Percentiles rank a stretch among this genome's conserved stretches.
Evolutionary conservation across 495 filamentous ascomycete genomes (phyloP).

Genomic region (Aspergillus hancockii): DNA sequence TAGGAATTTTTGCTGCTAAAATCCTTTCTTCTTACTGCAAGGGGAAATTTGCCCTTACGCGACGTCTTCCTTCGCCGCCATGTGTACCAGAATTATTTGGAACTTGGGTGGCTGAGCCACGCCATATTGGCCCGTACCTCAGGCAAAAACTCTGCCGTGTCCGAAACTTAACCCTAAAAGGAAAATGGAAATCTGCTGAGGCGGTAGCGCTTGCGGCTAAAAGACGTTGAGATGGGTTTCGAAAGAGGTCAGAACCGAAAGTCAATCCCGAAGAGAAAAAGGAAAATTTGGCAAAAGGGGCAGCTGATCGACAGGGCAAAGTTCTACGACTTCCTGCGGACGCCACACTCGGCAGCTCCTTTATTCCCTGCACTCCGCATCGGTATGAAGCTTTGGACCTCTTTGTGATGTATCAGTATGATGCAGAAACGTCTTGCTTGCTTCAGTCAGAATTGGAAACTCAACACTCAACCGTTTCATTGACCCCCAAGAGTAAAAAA

Average conservation of each 20-base stretch:
- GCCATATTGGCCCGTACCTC: not conserved
- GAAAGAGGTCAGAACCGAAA: not conserved
- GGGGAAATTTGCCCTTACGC: no score
- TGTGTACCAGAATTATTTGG: not conserved
- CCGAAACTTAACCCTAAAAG: not conserved
- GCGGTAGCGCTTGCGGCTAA: not conserved
- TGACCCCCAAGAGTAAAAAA: not conserved
- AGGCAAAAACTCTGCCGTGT: not conserved
- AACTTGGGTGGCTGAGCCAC: not conserved
- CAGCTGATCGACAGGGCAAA: not conserved
- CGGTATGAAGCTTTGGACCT: not conserved
- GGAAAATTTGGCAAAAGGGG: not conserved
- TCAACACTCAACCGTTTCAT: not conserved
- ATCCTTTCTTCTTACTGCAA: no score
- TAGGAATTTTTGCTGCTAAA: no score
- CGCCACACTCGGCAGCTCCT: no score
- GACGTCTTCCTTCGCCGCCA: not conserved
- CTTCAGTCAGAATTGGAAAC: not conserved
- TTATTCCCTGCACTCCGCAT: not conserved
- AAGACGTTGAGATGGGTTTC: not conserved
- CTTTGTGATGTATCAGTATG: not conserved
- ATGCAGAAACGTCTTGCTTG: not conserved
- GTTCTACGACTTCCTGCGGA: not conserved
- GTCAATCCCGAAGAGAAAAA: not conserved
- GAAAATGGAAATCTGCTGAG: constrained; percentile 1